Evolutionary conservation across 2,329 filamentous ascomycete genomes (phyloP).

Genomic region (Periconia sp.): DNA sequence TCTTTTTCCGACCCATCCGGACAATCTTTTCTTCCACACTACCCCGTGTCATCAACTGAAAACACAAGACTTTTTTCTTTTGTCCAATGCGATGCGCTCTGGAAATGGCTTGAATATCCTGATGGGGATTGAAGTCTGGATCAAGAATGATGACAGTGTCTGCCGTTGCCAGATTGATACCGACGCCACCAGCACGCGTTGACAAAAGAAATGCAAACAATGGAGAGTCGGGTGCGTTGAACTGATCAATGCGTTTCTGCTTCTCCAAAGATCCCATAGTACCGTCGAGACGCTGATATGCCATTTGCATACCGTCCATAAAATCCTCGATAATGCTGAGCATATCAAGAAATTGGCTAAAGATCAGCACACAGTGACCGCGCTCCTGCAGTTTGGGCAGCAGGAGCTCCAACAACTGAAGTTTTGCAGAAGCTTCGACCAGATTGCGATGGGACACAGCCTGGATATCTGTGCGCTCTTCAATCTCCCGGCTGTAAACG

Average conservation of each 20-base stretch:
- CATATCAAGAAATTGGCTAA: slow-evolving; percentile 91
- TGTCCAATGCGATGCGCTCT: slow-evolving; percentile 96
- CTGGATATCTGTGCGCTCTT: slow-evolving; percentile 70
- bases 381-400: slow-evolving; percentile 82
- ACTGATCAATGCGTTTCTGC: slow-evolving; percentile 91
- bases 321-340: slow-evolving; percentile 92
- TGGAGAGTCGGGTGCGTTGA: slow-evolving; percentile 79
- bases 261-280: slow-evolving; percentile 78
- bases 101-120: slow-evolving; percentile 93
- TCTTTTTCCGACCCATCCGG: slow-evolving; percentile 92
- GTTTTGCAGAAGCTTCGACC: slow-evolving; percentile 87
- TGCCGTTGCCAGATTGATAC: slow-evolving; percentile 94
- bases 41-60: slow-evolving; percentile 87
- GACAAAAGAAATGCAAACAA: slow-evolving; percentile 92
- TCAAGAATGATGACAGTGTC: slow-evolving; percentile 98
- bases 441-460: slow-evolving; percentile 74
- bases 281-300: slow-evolving; percentile 85
- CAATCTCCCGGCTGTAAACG: slow-evolving; percentile 86
- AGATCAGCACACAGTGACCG: slow-evolving; percentile 89
- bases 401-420: slow-evolving; percentile 80
- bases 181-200: slow-evolving; percentile 91
- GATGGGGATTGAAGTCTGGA: slow-evolving; percentile 96
- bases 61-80: slow-evolving; percentile 92
- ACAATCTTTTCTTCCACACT: slow-evolving; percentile 95
- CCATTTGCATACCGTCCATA: slow-evolving; percentile 70